phyloP scores from a whole-genome alignment of 495 filamentous ascomycete genomes.

The Lophiostoma macrostomum region DNA sequence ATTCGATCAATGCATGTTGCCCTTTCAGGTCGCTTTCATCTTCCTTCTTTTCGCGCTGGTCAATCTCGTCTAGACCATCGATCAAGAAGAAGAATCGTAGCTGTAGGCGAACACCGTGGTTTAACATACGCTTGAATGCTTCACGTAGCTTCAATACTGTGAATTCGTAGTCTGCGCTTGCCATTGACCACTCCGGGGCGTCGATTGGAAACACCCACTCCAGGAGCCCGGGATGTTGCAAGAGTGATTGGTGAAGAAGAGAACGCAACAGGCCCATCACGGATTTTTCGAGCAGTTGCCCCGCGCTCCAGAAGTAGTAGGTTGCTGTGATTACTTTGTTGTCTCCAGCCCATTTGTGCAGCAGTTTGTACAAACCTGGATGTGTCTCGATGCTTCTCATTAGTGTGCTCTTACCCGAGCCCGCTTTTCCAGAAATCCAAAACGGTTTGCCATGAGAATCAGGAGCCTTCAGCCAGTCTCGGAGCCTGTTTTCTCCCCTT shows the following conservation, averaged over 20 bases:
- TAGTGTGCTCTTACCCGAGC: constrained; percentile 4
- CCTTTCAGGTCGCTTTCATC: constrained; percentile 38
- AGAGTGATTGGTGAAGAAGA: neutral
- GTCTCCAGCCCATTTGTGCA: neutral
- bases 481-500: too few species aligned
- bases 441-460: too few species aligned
- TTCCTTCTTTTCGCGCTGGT: too few species aligned
- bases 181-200: neutral
- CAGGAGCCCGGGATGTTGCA: neutral
- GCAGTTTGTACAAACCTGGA: neutral
- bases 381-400: neutral
- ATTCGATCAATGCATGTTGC: constrained; percentile 32
- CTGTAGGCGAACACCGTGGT: neutral
- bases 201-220: neutral
- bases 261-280: neutral
- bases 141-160: neutral
- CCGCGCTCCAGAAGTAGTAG: constrained; percentile 6
- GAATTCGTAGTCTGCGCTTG: neutral
- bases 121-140: neutral
- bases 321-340: neutral
- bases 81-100: constrained; percentile 30
- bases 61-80: constrained; percentile 44
- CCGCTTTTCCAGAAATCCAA: constrained; percentile 8
- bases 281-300: neutral
- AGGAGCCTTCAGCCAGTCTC: too few species aligned